Evolutionary conservation across 2,329 filamentous ascomycete species (phyloP).

Genomic region (Ascochyta lentis): DNA sequence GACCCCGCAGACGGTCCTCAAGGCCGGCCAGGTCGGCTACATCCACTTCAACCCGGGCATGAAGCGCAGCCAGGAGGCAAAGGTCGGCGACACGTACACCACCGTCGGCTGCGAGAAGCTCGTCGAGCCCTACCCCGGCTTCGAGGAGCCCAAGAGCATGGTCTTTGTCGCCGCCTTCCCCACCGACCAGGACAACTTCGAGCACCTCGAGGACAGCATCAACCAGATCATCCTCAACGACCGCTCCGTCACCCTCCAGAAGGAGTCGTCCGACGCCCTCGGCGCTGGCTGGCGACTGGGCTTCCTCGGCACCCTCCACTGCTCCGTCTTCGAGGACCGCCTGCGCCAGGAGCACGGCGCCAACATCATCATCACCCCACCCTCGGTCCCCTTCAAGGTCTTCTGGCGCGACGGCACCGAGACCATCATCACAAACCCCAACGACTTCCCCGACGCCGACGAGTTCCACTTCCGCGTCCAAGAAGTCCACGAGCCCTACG

Average conservation of each 20-base stretch:
- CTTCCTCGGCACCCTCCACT: conserved; percentile 95
- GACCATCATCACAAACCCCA: conserved; percentile 81
- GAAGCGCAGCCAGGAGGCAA: conserved; percentile 95
- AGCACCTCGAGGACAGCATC: conserved; percentile 90
- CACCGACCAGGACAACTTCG: conserved; percentile 86
- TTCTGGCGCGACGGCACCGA: conserved; percentile 79
- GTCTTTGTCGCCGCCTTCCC: conserved; percentile 98
- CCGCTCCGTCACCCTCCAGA: conserved; percentile 89
- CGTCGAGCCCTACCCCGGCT: conserved; percentile 85
- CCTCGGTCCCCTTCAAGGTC: conserved; percentile 90
- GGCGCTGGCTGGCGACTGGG: conserved; percentile 94
- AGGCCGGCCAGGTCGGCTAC: conserved; percentile 95
- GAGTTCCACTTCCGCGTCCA: conserved; percentile 60
- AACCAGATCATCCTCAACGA: conserved; percentile 93
- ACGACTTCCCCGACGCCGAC: conserved; percentile 82
- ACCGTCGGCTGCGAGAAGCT: conserved; percentile 75
- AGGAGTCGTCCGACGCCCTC: conserved; percentile 91
- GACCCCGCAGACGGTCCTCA: conserved; percentile 78
- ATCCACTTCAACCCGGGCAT: conserved; percentile 98
- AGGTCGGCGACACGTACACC: conserved; percentile 95
- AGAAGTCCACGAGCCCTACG: conserved; percentile 75
- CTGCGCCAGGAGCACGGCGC: conserved; percentile 92
- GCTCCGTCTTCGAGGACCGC: conserved; percentile 98
- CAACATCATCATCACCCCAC: conserved; percentile 95
- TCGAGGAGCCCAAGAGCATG: conserved; percentile 98